Conservation (phyloP, 2,329 filamentous ascomycete genomes). For the Zymoseptoria brevis region DNA sequence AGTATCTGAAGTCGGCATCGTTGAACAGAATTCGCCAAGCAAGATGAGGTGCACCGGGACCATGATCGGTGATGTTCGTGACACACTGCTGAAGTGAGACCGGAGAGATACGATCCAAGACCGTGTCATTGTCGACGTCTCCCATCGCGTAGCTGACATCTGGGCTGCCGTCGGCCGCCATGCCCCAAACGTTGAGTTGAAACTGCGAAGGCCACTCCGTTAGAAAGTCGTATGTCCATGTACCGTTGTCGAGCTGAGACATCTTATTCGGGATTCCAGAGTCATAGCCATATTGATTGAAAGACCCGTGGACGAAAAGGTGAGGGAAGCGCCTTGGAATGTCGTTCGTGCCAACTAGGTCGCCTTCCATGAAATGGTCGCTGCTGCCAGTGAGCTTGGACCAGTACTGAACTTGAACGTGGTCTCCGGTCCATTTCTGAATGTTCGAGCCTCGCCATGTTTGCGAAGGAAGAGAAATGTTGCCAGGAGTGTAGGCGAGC, state of each 20-base stretch:
- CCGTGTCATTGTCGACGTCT: slow-evolving; percentile 52
- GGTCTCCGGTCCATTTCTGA: slow-evolving; percentile 54
- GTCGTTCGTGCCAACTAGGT: slow-evolving; percentile 37
- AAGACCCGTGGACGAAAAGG: slow-evolving; percentile 54
- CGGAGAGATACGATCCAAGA: slow-evolving; percentile 56
- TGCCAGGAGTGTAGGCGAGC: slow-evolving; percentile 47
- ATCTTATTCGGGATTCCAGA: slow-evolving; percentile 49
- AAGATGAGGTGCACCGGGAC: slow-evolving; percentile 47
- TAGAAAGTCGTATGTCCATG: slow-evolving; percentile 55
- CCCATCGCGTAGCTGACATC: slow-evolving; percentile 54
- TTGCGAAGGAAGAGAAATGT: slow-evolving; percentile 41
- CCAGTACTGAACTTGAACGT: slow-evolving; percentile 58
- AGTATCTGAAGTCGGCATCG: slow-evolving; percentile 47
- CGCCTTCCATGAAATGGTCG: slow-evolving; percentile 53
- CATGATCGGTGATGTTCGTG: slow-evolving; percentile 50
- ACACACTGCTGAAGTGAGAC: slow-evolving; percentile 48
- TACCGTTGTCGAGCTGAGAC: slow-evolving; percentile 39
- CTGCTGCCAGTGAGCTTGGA: slow-evolving; percentile 52
- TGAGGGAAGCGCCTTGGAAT: slow-evolving; percentile 50
- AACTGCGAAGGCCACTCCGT: slow-evolving; percentile 55
- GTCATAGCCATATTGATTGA: slow-evolving; percentile 58
- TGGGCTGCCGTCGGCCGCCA: slow-evolving; percentile 54
- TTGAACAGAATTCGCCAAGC: slow-evolving; percentile 50
- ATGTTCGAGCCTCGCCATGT: slow-evolving; percentile 48
- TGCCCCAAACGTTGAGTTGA: slow-evolving; percentile 60